A percentile compares a stretch with the other conserved stretches of the same genome.
Conservation (phyloP, 2,329 filamentous ascomycete species). For the Calonectria henricotiae region DNA sequence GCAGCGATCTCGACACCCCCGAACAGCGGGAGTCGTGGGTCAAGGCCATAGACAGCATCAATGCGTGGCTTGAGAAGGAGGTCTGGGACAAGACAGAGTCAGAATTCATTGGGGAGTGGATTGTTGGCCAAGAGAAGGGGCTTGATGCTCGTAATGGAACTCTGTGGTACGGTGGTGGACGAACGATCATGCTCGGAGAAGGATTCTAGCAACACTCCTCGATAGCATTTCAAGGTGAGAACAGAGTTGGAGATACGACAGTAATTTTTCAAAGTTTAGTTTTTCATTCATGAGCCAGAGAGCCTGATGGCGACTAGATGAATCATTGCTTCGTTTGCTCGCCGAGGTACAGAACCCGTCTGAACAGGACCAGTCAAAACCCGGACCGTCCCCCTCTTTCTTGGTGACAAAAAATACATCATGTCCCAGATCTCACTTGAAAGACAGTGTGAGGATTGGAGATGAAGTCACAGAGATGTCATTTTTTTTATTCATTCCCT, state of each 20-base stretch:
- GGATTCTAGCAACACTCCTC: conserved; percentile 66
- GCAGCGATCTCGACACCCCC: conserved; percentile 74
- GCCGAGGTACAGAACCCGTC: background rate
- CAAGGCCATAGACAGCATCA: conserved; percentile 81
- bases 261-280: background rate
- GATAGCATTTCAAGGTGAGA: background rate
- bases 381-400: background rate
- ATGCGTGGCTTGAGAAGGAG: conserved; percentile 79
- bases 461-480: conserved; percentile 52
- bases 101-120: conserved; percentile 79
- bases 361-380: background rate
- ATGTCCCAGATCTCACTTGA: conserved; percentile 19
- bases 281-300: background rate
- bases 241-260: background rate
- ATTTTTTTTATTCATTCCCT: conserved; percentile 62
- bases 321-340: conserved; percentile 13
- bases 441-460: conserved; percentile 3
- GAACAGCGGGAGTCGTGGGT: conserved; percentile 78
- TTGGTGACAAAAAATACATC: background rate
- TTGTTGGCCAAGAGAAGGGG: conserved; percentile 88
- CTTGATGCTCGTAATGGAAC: conserved; percentile 82
- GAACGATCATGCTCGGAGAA: conserved; percentile 76
- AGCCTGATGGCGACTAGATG: conserved; percentile 5
- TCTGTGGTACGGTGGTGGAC: conserved; percentile 91
- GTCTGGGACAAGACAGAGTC: conserved; percentile 75